Conservation (phyloP, 2,329 filamentous ascomycete species). For the Neopestalotiopsis sp. region DNA sequence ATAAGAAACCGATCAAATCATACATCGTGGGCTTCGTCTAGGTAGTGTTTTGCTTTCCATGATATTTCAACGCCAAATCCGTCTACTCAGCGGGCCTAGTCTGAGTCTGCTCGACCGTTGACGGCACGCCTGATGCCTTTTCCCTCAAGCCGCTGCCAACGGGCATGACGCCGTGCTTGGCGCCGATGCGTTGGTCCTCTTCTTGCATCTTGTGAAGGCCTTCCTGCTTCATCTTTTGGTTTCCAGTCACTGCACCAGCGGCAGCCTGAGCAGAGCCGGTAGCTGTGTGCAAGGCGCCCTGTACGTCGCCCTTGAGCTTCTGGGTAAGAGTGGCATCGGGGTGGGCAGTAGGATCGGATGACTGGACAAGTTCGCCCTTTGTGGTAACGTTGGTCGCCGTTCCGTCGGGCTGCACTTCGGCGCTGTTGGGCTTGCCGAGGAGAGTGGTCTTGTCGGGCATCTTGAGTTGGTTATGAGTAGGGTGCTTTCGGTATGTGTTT, state of each 20-base stretch:
- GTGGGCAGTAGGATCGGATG: conserved; percentile 25
- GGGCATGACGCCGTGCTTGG: conserved; percentile 30
- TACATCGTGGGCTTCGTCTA: neutral
- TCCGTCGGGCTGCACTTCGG: conserved; percentile 17
- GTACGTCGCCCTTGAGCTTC: conserved; percentile 31
- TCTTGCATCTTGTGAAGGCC: conserved; percentile 30
- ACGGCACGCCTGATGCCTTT: conserved; percentile 17
- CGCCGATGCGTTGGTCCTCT: conserved; percentile 29
- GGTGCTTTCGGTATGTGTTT: neutral
- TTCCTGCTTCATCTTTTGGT: conserved; percentile 28
- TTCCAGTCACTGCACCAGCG: conserved; percentile 24
- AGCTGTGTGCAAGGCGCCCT: conserved; percentile 26
- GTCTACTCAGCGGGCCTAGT: neutral
- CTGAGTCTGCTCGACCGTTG: neutral
- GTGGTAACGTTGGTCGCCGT: conserved; percentile 20
- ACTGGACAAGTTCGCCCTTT: conserved; percentile 24
- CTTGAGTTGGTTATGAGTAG: neutral
- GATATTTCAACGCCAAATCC: neutral
- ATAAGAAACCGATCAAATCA: neutral
- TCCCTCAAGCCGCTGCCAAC: conserved; percentile 23
- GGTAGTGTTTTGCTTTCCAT: neutral
- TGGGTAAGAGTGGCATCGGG: conserved; percentile 26
- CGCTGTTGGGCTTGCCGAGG: conserved; percentile 16
- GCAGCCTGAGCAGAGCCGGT: conserved; percentile 28
- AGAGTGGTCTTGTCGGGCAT: conserved; percentile 13